Evolutionary conservation across 305 asterid genomes (phyloP).

Genomic region (Euphrasia arctica): DNA sequence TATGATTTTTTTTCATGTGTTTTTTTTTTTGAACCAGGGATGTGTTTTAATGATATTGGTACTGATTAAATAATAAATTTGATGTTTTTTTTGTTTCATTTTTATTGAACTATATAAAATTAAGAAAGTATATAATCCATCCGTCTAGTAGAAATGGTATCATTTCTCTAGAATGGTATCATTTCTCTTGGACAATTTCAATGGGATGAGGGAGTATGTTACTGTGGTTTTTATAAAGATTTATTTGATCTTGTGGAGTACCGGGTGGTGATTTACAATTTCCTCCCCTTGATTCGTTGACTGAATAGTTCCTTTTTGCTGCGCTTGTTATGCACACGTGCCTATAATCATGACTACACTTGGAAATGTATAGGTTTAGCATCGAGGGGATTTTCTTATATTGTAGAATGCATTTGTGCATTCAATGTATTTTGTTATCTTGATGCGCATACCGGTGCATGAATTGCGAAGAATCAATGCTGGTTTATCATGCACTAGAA

Average conservation of each 20-base stretch:
- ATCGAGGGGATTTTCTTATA: background rate
- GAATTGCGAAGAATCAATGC: background rate
- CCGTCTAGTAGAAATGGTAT: too few relatives aligned
- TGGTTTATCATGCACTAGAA: background rate
- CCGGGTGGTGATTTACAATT: background rate
- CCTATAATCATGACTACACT: background rate
- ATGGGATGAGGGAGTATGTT: too few relatives aligned
- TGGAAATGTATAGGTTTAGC: conserved; percentile 2
- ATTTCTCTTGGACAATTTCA: too few relatives aligned
- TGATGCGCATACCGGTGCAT: conserved; percentile 7
- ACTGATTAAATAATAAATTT: too few relatives aligned
- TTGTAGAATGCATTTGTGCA: background rate
- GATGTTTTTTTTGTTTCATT: background rate
- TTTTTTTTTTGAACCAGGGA: conserved; percentile 35
- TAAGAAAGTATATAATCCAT: too few relatives aligned
- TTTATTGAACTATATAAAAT: too few relatives aligned
- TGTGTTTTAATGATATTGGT: conserved; percentile 29
- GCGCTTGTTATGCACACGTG: conserved; percentile 19
- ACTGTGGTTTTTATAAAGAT: background rate
- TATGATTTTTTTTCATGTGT: background rate
- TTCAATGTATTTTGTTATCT: background rate
- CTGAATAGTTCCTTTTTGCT: background rate
- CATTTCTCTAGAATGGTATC: too few relatives aligned
- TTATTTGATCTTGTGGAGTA: conserved; percentile 9
- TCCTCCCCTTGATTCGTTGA: background rate